Evolutionary conservation across 139 green algal genomes (phyloP).

Genomic region (Monoraphidium neglectum): DNA sequence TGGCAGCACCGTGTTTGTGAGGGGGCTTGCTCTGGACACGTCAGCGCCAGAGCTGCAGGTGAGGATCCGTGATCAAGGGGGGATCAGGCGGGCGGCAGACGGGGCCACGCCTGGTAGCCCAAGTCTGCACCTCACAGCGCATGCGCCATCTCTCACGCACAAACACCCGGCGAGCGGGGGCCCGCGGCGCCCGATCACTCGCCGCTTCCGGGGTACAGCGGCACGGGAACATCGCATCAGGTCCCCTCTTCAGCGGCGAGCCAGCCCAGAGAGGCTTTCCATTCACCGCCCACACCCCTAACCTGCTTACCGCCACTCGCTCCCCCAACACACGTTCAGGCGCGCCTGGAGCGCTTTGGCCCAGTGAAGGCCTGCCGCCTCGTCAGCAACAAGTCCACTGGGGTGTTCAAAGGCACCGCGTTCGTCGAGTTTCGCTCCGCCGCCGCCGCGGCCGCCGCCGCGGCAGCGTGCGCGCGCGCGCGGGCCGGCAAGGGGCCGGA

Average conservation of each 20-base stretch:
- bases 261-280: too few relatives aligned
- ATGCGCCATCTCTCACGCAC: too few relatives aligned
- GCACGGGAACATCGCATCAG: too few relatives aligned
- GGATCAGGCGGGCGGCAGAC: too few relatives aligned
- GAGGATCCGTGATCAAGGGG: neutral
- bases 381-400: constrained; percentile 38
- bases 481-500: constrained; percentile 57
- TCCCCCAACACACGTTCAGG: constrained; percentile 16
- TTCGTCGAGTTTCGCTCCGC: constrained; percentile 83
- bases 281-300: too few relatives aligned
- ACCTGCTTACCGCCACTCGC: too few relatives aligned
- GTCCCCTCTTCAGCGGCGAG: too few relatives aligned
- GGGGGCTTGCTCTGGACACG: constrained; percentile 66
- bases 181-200: too few relatives aligned
- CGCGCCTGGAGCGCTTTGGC: constrained; percentile 63
- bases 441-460: constrained; percentile 52
- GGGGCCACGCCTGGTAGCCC: too few relatives aligned
- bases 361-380: constrained; percentile 51
- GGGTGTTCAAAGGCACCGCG: constrained; percentile 85
- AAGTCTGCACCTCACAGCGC: too few relatives aligned
- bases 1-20: constrained; percentile 78
- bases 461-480: constrained; percentile 55
- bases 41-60: constrained; percentile 35
- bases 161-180: too few relatives aligned
- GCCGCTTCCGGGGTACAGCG: too few relatives aligned